A percentile compares a stretch with the other conserved stretches of the same genome.
Conservation (phyloP, 179 eudicot genomes). For the Camellia oleifera region DNA sequence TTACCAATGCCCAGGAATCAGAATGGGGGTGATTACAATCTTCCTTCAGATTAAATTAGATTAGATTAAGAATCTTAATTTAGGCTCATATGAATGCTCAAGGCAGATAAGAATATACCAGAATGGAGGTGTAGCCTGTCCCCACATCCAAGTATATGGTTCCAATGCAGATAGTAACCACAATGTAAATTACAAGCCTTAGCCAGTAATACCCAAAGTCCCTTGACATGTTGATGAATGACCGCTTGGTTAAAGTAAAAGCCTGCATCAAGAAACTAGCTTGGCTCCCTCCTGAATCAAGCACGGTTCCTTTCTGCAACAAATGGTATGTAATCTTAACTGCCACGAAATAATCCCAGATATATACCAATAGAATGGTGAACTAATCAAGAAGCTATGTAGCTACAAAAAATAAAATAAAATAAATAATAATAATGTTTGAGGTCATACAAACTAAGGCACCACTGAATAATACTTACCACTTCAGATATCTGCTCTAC, state of each 20-base stretch:
- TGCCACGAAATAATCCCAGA: background rate
- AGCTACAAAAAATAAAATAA: background rate
- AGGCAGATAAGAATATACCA: slow-evolving; percentile 37
- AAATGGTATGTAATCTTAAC: background rate
- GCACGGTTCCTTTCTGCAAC: slow-evolving; percentile 92
- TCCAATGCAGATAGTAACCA: slow-evolving; percentile 92
- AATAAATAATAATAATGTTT: background rate
- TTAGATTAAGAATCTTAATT: too few species aligned
- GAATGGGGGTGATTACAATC: too few species aligned
- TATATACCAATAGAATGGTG: background rate
- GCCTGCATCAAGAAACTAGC: slow-evolving; percentile 80
- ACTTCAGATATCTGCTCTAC: slow-evolving; percentile 79
- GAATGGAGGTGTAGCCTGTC: slow-evolving; percentile 79
- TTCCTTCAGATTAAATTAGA: too few species aligned
- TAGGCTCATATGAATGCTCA: background rate
- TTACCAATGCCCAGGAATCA: too few species aligned
- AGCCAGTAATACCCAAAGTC: slow-evolving; percentile 99
- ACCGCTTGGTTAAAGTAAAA: slow-evolving; percentile 65
- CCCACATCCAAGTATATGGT: slow-evolving; percentile 85
- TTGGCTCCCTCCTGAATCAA: slow-evolving; percentile 95
- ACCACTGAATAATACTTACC: slow-evolving; percentile 33
- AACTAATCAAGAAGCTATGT: background rate
- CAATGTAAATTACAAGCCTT: slow-evolving; percentile 81
- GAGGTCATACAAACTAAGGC: background rate
- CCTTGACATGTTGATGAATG: slow-evolving; percentile 92